Percentiles rank a stretch among this genome's conserved stretches.
phyloP scores from a whole-genome alignment of 2,329 filamentous ascomycete species.

The Thielaviopsis populi region DNA sequence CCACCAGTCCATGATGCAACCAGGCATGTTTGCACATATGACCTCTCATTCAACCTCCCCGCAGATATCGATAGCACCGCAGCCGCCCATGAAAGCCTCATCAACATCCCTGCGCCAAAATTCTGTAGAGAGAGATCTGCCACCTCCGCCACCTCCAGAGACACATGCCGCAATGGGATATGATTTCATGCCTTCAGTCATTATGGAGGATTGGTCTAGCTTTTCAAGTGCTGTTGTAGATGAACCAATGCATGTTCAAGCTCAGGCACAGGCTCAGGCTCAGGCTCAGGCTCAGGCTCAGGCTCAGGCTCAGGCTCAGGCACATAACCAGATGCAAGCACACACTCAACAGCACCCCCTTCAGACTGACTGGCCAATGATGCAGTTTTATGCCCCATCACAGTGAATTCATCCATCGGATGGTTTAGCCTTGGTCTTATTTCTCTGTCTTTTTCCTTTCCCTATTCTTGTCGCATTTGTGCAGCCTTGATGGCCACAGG shows the following conservation, averaged over 20 bases:
- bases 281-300: conserved; percentile 8
- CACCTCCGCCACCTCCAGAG: conserved; percentile 21
- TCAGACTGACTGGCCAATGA: conserved; percentile 20
- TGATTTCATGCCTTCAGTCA: conserved; percentile 28
- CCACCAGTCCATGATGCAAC: conserved; percentile 22
- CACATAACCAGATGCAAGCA: conserved; percentile 10
- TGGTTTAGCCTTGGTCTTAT: background rate
- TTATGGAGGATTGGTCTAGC: conserved; percentile 31
- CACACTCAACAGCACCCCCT: conserved; percentile 18
- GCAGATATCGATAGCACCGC: conserved; percentile 18
- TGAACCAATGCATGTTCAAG: conserved; percentile 18
- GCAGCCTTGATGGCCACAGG: background rate
- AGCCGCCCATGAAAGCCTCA: conserved; percentile 22
- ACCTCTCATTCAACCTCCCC: conserved; percentile 13
- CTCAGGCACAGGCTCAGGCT: conserved; percentile 5
- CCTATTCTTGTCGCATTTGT: background rate
- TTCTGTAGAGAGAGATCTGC: conserved; percentile 25
- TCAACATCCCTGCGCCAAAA: conserved; percentile 19
- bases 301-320: background rate
- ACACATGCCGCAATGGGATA: conserved; percentile 27
- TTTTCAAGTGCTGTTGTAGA: conserved; percentile 26
- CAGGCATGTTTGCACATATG: conserved; percentile 15
- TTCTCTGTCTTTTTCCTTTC: background rate
- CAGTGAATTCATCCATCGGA: background rate
- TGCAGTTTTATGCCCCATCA: conserved; percentile 18